Percentiles rank a stretch among this genome's conserved stretches.
These are phyloP conservation scores for Plasmodium vinckei DNA, from an alignment of 169 alveolate species.

Conservation along the genomic window DNA sequence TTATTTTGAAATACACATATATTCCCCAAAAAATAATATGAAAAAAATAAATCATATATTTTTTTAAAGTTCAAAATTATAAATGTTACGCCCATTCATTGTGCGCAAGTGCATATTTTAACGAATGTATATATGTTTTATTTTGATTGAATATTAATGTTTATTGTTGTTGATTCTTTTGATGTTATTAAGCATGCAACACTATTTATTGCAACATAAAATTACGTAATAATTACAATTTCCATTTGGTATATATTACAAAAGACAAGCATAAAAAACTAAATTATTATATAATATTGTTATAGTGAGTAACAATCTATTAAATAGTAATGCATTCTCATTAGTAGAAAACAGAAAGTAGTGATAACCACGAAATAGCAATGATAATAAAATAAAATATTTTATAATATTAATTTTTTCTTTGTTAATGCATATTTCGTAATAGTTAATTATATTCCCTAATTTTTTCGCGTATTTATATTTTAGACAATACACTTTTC, in stretches of 20 bases:
- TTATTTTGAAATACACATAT: slow-evolving; percentile 1
- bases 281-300: too few relatives aligned
- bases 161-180: not conserved
- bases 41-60: not conserved
- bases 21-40: not conserved
- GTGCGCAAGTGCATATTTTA: slow-evolving; percentile 5
- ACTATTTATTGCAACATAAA: not conserved
- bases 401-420: too few relatives aligned
- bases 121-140: not conserved
- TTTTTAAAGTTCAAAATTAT: not conserved
- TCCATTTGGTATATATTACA: not conserved
- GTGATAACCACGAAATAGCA: too few relatives aligned
- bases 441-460: too few relatives aligned
- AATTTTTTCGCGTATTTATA: too few relatives aligned
- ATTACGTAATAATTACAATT: not conserved
- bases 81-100: not conserved
- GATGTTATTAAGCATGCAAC: not conserved
- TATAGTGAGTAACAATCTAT: too few relatives aligned
- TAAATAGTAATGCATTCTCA: too few relatives aligned
- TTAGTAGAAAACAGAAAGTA: too few relatives aligned
- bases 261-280: too few relatives aligned
- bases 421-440: too few relatives aligned
- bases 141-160: not conserved
- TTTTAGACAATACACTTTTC: not conserved
- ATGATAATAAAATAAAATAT: too few relatives aligned